Base-by-base conservation (phyloP, 2,329 filamentous ascomycete genomes). In the Claviceps spartinae region DNA sequence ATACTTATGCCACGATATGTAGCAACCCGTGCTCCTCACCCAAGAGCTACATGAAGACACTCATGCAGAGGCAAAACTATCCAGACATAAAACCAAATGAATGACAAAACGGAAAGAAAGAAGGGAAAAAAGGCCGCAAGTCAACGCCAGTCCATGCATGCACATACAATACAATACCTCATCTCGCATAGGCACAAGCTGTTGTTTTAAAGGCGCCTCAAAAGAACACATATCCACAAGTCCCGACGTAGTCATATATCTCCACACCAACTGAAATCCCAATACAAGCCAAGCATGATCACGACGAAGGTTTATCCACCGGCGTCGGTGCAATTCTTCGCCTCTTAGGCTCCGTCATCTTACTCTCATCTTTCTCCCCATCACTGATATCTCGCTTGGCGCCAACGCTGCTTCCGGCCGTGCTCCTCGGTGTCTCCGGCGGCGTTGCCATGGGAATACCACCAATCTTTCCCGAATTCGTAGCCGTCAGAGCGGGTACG, bases 381-480 rank as follows among this genome's bases (percentile, higher is more conserved):
- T 79, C 77, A 24, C 71, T 75, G 13, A 73, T 73, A 30, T 83
- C 79, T 56, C 79, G 71, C 64, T 83, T 83, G 16, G 69, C 67
- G 34, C 76, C 76, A 2, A 64, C 62, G 46, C 62, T 61, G 41
- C 61, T 59, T 24, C 60, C 60, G 18, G 61, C 58, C 1, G 62
- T 57, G 45, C 63, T 66, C 42, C 76, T 75, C 5, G 91, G 91
- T 3, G 91, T 97, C 65, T 95, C 86, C 1, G 91, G 93, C 2
- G 93, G 91, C 7, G 91, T 96, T 40, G 86, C 88, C 60, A 95
- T 80, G 0, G 89, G 86, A 44, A 94, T 70, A 0, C 77, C 75
- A 0, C 73, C 72, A 3, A 79, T 71, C 60, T 80, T 80, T 44
- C 75, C 76, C 1, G 85, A 86, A 56, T 83, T 85, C 9, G 85